phyloP scores from a whole-genome alignment of 2,329 filamentous ascomycete genomes.

The Diaporthe velutina region DNA sequence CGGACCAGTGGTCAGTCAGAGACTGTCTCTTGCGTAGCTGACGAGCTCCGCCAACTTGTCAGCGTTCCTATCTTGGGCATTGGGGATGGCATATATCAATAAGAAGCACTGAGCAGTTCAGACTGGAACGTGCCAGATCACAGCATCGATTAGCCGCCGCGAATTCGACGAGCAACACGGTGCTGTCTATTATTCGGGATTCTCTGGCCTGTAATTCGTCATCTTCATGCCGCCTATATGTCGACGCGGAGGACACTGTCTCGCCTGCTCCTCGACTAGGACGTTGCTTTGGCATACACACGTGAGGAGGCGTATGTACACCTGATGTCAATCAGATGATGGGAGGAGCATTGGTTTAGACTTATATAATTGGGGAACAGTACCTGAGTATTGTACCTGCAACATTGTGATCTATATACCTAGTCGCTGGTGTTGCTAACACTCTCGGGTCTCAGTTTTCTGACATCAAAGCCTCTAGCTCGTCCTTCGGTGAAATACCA shows the following conservation, averaged over 20 bases:
- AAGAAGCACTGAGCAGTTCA: no score
- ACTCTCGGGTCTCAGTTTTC: neutral
- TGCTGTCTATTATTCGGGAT: neutral
- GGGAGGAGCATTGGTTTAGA: no score
- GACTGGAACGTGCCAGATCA: neutral
- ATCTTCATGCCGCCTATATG: neutral
- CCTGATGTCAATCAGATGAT: no score
- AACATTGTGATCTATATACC: neutral
- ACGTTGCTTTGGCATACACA: neutral
- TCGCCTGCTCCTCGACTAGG: neutral
- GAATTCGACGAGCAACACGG: neutral
- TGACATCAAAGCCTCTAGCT: neutral
- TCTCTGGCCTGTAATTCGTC: neutral
- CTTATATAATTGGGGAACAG: no score
- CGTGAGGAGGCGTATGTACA: neutral
- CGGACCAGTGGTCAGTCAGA: neutral
- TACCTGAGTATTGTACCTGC: neutral
- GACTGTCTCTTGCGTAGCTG: neutral
- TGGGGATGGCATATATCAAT: no score
- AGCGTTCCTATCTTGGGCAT: no score
- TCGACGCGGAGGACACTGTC: neutral
- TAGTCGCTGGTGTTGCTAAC: neutral
- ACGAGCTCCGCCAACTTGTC: neutral
- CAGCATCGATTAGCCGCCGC: neutral
- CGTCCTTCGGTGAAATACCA: neutral